Percentiles rank a stretch among this genome's conserved stretches.
These are phyloP conservation scores for Elymus sibiricus DNA, from an alignment of 176 grass and related monocot species.

Conservation along the genomic window DNA sequence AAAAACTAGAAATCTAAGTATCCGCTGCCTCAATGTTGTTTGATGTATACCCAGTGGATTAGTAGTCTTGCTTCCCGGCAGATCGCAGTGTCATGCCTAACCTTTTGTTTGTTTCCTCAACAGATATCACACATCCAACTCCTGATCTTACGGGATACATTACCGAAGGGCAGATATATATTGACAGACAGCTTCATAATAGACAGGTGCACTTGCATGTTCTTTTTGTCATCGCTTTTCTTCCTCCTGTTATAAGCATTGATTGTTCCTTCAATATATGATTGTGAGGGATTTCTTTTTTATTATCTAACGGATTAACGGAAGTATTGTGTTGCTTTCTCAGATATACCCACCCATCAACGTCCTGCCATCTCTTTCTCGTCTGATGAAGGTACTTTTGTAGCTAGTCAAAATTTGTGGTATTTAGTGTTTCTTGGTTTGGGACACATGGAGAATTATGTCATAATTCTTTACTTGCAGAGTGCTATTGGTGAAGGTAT, in stretches of 20 bases:
- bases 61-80: slow-evolving; percentile 8
- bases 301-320: too few species aligned
- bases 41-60: background rate
- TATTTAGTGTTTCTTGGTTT: slow-evolving; percentile 15
- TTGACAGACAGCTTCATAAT: slow-evolving; percentile 87
- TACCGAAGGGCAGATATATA: slow-evolving; percentile 94
- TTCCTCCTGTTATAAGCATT: slow-evolving; percentile 7
- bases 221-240: background rate
- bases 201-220: slow-evolving; percentile 57
- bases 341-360: slow-evolving; percentile 98
- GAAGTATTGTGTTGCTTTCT: background rate
- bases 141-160: slow-evolving; percentile 96
- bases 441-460: background rate
- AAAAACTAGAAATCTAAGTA: background rate
- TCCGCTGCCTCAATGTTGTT: background rate
- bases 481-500: slow-evolving; percentile 96
- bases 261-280: slow-evolving; percentile 19
- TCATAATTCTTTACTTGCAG: slow-evolving; percentile 33
- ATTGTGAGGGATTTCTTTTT: background rate
- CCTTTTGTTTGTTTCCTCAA: slow-evolving; percentile 5
- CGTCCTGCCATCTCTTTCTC: slow-evolving; percentile 83
- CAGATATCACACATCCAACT: slow-evolving; percentile 97
- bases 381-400: slow-evolving; percentile 74
- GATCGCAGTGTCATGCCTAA: background rate
- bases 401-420: background rate